Conservation (phyloP, 108 stramenopile genomes). For the Cyclostephanos invisitatus region DNA sequence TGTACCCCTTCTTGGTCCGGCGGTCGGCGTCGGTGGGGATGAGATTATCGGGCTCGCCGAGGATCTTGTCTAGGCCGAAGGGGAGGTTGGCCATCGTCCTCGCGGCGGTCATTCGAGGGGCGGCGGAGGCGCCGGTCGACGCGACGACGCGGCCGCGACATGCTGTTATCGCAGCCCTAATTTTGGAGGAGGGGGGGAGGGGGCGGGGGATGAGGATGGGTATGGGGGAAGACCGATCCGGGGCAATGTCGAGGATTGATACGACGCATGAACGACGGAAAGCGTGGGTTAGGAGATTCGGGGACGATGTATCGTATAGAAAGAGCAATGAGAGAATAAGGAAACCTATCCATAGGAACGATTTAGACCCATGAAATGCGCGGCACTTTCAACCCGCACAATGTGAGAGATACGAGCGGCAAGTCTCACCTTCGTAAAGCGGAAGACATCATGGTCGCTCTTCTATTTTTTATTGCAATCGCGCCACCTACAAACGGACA, state of each 20-base stretch:
- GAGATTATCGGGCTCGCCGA: constrained; percentile 82
- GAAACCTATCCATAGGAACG: background rate
- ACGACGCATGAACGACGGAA: too few relatives aligned
- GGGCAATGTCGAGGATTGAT: background rate
- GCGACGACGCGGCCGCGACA: constrained; percentile 12
- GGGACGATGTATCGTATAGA: background rate
- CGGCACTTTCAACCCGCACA: background rate
- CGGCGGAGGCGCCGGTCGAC: constrained; percentile 16
- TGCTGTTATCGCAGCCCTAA: constrained; percentile 6
- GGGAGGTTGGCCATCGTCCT: constrained; percentile 64
- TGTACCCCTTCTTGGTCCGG: constrained; percentile 56
- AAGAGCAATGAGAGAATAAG: background rate
- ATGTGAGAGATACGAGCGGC: background rate
- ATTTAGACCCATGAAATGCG: background rate
- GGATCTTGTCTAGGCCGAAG: constrained; percentile 82
- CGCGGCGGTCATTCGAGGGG: constrained; percentile 13
- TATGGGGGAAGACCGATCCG: background rate
- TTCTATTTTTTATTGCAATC: background rate
- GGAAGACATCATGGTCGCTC: constrained; percentile 9
- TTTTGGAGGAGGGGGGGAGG: background rate
- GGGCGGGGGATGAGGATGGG: background rate
- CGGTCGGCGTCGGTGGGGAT: constrained; percentile 84
- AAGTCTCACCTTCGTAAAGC: constrained; percentile 14
- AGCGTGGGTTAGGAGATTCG: background rate
- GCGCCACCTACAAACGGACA: background rate